Evolutionary conservation across 495 filamentous ascomycete species (phyloP), one percentile per base, ranked within the genome.

Genomic region (Venustampulla echinocandica): DNA sequence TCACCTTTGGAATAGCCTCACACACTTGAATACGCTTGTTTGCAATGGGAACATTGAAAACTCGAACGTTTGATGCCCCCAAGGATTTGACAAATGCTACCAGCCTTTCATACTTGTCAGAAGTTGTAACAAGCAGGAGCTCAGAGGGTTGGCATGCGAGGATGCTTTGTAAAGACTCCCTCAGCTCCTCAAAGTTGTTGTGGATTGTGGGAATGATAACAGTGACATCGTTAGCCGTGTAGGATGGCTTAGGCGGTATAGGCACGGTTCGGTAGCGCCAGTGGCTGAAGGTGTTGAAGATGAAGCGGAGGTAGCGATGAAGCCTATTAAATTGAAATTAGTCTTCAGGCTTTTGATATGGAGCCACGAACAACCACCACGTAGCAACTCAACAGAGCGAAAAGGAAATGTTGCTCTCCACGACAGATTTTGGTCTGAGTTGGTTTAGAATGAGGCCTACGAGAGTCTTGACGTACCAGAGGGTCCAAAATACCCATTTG

Each of bases 21-120:
- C 82, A 84, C 64, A 94, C 85, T 63, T 94, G 87, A 23, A 81
- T 77, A 13, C 87, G 79, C 64, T 94, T 93, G 64, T 94, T 92
- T 11, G 80, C 81, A 53, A 79, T 73, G 5, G 65, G 66, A 38
- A 77, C 67, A 25, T 70, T 72, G 50, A 73, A 71, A 10, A 76
- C 60, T 38, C 68, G 64, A 47, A 81, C 70, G 56, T 81, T 80
- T 4, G 52, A 50, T 25, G 76, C 73, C 36, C 84, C 75, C 41
- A 82, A 77, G 20, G 82, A 63, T 44, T 63, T 62, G 15, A 62
- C 69, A 45, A 76, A 67, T 54, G 58, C 52, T 22, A 68, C 49
- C 23, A 76, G 60, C 11, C 63, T 65, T 27, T 54, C 57, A 43
- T 68, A 58, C 55, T 74, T 78, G 57, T 74, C 72, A 44, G 59